phyloP scores from a whole-genome alignment of 2,329 filamentous ascomycete genomes.

The Aquanectria penicillioides region DNA sequence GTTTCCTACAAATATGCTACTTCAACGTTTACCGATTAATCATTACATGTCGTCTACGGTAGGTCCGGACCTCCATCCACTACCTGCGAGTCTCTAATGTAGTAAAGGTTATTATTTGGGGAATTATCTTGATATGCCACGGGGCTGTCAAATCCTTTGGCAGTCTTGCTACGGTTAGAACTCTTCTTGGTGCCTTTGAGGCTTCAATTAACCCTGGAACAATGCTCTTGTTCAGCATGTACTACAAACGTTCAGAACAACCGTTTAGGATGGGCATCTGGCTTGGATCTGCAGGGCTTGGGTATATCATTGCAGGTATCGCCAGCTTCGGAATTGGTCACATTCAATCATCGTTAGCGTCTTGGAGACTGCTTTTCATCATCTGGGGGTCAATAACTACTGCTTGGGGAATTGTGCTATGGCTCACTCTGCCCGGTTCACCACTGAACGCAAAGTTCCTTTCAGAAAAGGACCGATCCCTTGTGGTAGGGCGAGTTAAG shows the following conservation, averaged over 20 bases:
- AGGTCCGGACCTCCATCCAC: neutral
- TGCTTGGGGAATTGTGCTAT: conserved; percentile 64
- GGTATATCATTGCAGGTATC: conserved; percentile 33
- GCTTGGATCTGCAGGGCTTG: conserved; percentile 28
- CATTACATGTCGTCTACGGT: conserved; percentile 27
- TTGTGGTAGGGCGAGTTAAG: conserved; percentile 59
- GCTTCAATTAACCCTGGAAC: conserved; percentile 27
- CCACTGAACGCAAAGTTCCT: conserved; percentile 62
- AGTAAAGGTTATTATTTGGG: conserved; percentile 22
- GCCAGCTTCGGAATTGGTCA: conserved; percentile 34
- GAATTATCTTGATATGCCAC: conserved; percentile 21
- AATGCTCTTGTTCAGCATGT: conserved; percentile 34
- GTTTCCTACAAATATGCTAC: conserved; percentile 45
- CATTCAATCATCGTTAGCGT: conserved; percentile 14
- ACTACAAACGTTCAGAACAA: conserved; percentile 31
- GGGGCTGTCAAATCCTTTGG: conserved; percentile 16
- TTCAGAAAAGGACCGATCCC: conserved; percentile 54
- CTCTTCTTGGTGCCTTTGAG: conserved; percentile 26
- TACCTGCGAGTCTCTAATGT: neutral
- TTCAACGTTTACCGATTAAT: conserved; percentile 26
- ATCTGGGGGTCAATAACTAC: conserved; percentile 40
- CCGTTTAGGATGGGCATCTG: conserved; percentile 33
- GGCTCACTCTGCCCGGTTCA: conserved; percentile 62
- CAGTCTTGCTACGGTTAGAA: conserved; percentile 19
- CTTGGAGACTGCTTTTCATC: conserved; percentile 29